Evolutionary conservation across 306 rosid genomes (phyloP).

Genomic region (Styphnolobium japonicum): DNA sequence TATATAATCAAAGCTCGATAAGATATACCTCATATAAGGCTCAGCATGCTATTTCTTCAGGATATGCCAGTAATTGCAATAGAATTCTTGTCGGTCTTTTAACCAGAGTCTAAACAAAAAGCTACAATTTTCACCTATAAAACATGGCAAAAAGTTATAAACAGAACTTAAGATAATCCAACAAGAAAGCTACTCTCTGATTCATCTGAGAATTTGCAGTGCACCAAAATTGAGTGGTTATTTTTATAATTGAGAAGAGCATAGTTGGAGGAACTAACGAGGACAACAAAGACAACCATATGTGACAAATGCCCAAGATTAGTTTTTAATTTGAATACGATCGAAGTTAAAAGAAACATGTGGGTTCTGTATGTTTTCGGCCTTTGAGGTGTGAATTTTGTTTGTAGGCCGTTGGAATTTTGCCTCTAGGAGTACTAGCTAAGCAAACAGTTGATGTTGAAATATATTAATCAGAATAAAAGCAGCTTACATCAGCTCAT

Average conservation of each 20-base stretch:
- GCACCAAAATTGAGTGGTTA: constrained; percentile 29
- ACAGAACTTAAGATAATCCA: constrained; percentile 25
- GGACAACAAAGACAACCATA: constrained; percentile 48
- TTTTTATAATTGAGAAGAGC: constrained; percentile 21
- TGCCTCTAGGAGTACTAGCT: constrained; percentile 41
- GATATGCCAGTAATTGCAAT: not conserved
- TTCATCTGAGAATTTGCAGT: constrained; percentile 33
- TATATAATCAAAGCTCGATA: not conserved
- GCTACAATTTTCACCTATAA: constrained; percentile 3
- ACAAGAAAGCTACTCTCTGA: constrained; percentile 28
- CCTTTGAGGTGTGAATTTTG: constrained; percentile 84
- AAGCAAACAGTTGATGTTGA: constrained; percentile 19
- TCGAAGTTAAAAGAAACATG: constrained; percentile 46
- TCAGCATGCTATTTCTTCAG: not conserved
- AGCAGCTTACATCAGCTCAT: constrained; percentile 34
- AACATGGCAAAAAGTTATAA: not conserved
- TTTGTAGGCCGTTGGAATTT: constrained; percentile 64
- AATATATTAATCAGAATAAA: constrained; percentile 37
- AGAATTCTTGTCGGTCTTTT: constrained; percentile 6
- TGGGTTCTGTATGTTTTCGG: constrained; percentile 53
- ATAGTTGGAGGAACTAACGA: constrained; percentile 34
- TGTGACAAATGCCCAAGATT: constrained; percentile 44
- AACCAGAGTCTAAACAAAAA: constrained; percentile 1
- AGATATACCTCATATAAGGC: not conserved
- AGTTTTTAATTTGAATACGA: constrained; percentile 22